Evolutionary conservation across 345 rosid species (phyloP).

Genomic region (Eucalyptus fibrosa): DNA sequence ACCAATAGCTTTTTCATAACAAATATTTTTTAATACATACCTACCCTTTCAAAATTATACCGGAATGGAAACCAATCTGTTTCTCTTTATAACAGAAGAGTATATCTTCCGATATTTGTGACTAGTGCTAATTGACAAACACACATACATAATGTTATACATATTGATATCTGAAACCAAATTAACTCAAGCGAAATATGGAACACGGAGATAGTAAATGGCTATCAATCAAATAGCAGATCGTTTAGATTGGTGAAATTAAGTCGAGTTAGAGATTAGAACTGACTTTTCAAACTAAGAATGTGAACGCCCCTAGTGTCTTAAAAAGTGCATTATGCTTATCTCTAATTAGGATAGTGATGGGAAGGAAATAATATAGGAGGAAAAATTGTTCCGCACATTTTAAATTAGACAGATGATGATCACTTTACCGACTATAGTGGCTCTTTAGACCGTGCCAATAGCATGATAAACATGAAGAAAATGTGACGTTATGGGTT

Average conservation of each 20-base stretch:
- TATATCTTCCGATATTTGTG: neutral
- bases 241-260: neutral
- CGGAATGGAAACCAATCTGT: neutral
- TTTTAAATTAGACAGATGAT: neutral
- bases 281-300: neutral
- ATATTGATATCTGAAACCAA: neutral
- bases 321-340: neutral
- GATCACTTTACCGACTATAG: neutral
- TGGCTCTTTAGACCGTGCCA: neutral
- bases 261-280: neutral
- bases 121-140: neutral
- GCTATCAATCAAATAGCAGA: neutral
- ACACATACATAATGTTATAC: neutral
- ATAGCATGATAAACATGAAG: neutral
- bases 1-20: neutral
- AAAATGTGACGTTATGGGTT: neutral
- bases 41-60: neutral
- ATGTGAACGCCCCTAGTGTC: neutral
- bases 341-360: neutral
- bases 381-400: neutral
- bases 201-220: neutral
- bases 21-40: neutral
- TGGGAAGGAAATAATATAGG: neutral
- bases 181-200: neutral
- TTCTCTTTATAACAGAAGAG: neutral